Conservation (phyloP, 768 basidiomycete species). For the Chalciporus sphaerocephalus region DNA sequence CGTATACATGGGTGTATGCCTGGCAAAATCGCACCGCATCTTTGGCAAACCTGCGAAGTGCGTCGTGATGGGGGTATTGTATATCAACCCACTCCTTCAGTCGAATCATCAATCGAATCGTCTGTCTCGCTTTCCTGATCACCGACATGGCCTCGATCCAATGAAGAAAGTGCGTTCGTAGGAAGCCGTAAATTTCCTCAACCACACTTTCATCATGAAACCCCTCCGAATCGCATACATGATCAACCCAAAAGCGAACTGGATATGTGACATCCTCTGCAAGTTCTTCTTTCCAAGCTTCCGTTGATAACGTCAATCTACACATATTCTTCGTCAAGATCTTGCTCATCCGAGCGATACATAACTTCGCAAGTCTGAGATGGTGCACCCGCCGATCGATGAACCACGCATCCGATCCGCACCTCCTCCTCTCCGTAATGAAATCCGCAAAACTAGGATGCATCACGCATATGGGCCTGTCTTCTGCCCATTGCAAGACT, state of each 20-base stretch:
- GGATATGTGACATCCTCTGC: constrained; percentile 27
- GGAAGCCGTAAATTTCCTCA: constrained; percentile 18
- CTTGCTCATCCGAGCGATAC: constrained; percentile 15
- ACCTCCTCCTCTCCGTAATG: constrained; percentile 28
- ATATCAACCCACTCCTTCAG: constrained; percentile 26
- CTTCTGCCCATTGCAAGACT: constrained; percentile 26
- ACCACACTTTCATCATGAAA: constrained; percentile 2
- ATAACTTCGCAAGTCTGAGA: constrained; percentile 22
- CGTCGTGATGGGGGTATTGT: constrained; percentile 9
- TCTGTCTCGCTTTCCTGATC: constrained; percentile 30
- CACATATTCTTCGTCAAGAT: constrained; percentile 26
- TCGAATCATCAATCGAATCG: constrained; percentile 24
- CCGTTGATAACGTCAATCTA: constrained; percentile 18
- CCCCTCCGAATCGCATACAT: constrained; percentile 18
- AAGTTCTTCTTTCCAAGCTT: constrained; percentile 13
- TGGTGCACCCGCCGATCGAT: constrained; percentile 24
- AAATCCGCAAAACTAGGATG: constrained; percentile 36
- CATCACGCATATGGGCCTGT: constrained; percentile 27
- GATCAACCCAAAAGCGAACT: constrained; percentile 28
- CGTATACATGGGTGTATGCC: constrained; percentile 28
- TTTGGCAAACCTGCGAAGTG: constrained; percentile 17
- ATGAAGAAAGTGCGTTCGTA: constrained; percentile 27
- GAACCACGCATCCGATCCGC: constrained; percentile 26
- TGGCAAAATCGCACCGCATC: constrained; percentile 32
- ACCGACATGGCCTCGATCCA: constrained; percentile 34